Conservation (phyloP, 1,139 yeast genomes). For the Scheffersomyces insectosa region DNA sequence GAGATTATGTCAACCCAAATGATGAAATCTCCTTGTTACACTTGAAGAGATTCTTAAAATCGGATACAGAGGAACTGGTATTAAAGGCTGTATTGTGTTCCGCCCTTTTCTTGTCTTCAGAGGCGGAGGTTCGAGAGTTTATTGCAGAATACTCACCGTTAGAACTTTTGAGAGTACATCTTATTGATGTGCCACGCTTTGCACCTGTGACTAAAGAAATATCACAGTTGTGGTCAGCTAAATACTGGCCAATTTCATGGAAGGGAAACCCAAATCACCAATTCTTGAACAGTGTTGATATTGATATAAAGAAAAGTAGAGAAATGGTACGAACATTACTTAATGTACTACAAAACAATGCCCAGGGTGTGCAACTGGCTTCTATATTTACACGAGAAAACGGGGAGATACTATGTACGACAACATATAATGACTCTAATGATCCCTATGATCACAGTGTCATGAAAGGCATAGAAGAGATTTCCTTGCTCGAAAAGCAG, state of each 20-base stretch:
- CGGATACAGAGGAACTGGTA: slow-evolving; percentile 7
- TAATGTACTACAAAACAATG: slow-evolving; percentile 7
- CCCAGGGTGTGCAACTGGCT: slow-evolving; percentile 10
- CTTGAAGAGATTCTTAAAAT: slow-evolving; percentile 35
- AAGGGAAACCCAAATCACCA: slow-evolving; percentile 88
- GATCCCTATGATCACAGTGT: slow-evolving; percentile 71
- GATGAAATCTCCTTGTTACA: slow-evolving; percentile 30
- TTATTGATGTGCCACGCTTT: slow-evolving; percentile 44
- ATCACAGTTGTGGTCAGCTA: slow-evolving; percentile 60
- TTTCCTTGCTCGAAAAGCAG: slow-evolving; percentile 51
- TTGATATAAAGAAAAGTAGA: slow-evolving; percentile 48
- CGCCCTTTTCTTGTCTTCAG: slow-evolving; percentile 12
- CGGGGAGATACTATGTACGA: slow-evolving; percentile 20
- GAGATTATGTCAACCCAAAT: slow-evolving; percentile 25
- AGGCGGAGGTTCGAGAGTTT: slow-evolving; percentile 14
- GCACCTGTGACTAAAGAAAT: slow-evolving; percentile 67
- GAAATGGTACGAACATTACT: slow-evolving; percentile 38
- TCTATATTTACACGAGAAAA: slow-evolving; percentile 26
- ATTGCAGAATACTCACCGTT: slow-evolving; percentile 13
- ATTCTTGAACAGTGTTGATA: slow-evolving; percentile 52
- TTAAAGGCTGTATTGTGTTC: slow-evolving; percentile 34
- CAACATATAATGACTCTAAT: slow-evolving; percentile 19
- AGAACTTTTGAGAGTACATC: slow-evolving; percentile 6
- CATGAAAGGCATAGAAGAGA: slow-evolving; percentile 65
- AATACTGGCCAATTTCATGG: slow-evolving; percentile 91